Evolutionary conservation across 805 yeast genomes (phyloP).

Genomic region (Kuraishia capsulata): DNA sequence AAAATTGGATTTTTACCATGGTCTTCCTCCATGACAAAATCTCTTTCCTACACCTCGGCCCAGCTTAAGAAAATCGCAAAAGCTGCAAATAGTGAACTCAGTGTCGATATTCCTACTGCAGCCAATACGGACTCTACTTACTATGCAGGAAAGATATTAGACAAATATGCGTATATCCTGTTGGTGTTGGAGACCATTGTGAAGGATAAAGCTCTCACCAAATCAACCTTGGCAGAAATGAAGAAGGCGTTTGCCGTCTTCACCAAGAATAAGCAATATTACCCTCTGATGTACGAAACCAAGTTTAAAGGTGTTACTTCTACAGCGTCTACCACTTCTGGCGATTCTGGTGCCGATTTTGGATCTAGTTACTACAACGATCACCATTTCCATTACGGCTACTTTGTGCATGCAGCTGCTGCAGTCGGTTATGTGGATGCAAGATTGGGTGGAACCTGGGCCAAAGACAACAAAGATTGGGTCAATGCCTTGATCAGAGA

Average conservation of each 20-base stretch:
- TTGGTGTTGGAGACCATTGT: slow-evolving; percentile 41
- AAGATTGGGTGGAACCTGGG: slow-evolving; percentile 43
- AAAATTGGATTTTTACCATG: slow-evolving; percentile 25
- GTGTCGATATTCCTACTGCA: slow-evolving; percentile 32
- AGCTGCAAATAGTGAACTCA: slow-evolving; percentile 33
- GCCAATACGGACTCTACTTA: slow-evolving; percentile 35
- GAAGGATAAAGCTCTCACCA: slow-evolving; percentile 29
- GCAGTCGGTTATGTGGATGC: slow-evolving; percentile 47
- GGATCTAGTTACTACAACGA: slow-evolving; percentile 46
- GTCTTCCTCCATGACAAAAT: slow-evolving; percentile 8
- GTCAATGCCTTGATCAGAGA: slow-evolving; percentile 56
- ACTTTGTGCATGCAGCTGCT: slow-evolving; percentile 54
- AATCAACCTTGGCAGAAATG: slow-evolving; percentile 39
- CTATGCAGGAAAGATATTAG: slow-evolving; percentile 43
- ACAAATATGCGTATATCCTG: slow-evolving; percentile 48
- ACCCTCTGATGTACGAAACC: slow-evolving; percentile 48
- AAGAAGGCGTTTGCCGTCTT: slow-evolving; percentile 34
- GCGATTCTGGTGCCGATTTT: slow-evolving; percentile 36
- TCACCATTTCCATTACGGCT: slow-evolving; percentile 52
- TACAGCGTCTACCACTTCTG: slow-evolving; percentile 28
- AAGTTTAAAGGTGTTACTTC: slow-evolving; percentile 50
- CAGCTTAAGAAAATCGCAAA: slow-evolving; percentile 33
- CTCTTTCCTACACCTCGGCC: slow-evolving; percentile 29
- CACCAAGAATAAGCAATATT: slow-evolving; percentile 30
- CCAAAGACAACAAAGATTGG: slow-evolving; percentile 37